A percentile compares a stretch with the other conserved stretches of the same genome.
These are phyloP conservation scores for Colletotrichum orbiculare DNA, from an alignment of 2,329 filamentous ascomycete species.

Conservation along the genomic window DNA sequence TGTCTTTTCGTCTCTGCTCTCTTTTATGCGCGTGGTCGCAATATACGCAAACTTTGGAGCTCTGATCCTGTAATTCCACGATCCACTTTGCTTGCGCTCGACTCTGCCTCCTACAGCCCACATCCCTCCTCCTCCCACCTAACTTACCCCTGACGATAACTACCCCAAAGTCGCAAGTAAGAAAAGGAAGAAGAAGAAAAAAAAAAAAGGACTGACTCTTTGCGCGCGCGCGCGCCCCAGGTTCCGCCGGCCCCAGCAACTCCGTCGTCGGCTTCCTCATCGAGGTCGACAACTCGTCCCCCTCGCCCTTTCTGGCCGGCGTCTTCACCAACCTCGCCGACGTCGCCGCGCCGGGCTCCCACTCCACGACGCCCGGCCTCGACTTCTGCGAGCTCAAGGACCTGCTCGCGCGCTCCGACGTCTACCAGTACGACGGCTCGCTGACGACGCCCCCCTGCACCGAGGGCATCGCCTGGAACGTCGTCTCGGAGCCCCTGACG, in stretches of 20 bases:
- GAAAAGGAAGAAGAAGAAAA: neutral
- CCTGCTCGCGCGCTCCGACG: conserved; percentile 49
- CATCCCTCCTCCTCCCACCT: neutral
- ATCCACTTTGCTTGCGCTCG: neutral
- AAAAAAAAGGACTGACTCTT: neutral
- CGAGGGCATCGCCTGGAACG: conserved; percentile 65
- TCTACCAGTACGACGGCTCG: conserved; percentile 66
- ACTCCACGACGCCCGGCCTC: conserved; percentile 49
- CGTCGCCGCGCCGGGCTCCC: conserved; percentile 52
- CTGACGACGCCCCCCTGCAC: conserved; percentile 72
- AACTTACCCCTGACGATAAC: neutral
- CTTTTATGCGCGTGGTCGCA: too few species aligned
- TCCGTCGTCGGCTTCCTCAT: conserved; percentile 53
- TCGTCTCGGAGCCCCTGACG: conserved; percentile 59
- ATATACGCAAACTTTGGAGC: neutral
- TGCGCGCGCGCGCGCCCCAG: neutral
- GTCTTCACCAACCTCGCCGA: conserved; percentile 52
- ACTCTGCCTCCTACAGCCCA: neutral
- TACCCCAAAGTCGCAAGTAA: neutral
- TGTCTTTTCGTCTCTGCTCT: neutral
- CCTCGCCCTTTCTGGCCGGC: conserved; percentile 46
- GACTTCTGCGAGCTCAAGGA: conserved; percentile 54
- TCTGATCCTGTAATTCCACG: neutral
- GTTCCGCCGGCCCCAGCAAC: conserved; percentile 43
- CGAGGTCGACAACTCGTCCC: conserved; percentile 42